Percentiles rank a stretch among this genome's conserved stretches.
Evolutionary conservation across 306 rosid species (phyloP).

Genomic region (Vicia sativa): DNA sequence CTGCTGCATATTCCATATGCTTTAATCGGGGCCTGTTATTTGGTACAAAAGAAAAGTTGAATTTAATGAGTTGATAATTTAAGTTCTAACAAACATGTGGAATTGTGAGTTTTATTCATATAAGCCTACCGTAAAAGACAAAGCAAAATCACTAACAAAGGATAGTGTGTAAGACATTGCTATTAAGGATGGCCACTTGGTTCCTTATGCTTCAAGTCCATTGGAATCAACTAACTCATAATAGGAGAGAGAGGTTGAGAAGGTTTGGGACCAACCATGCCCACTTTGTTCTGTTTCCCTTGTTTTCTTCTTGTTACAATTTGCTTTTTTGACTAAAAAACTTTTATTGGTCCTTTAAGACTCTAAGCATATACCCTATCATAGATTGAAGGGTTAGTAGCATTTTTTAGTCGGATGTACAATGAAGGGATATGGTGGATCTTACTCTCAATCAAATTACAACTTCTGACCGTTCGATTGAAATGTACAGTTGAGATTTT

Average conservation of each 20-base stretch:
- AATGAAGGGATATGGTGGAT: no score
- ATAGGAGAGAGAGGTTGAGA: slow-evolving; percentile 28
- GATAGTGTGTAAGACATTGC: slow-evolving; percentile 36
- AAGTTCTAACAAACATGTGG: slow-evolving; percentile 22
- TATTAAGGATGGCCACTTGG: slow-evolving; percentile 41
- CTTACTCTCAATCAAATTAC: no score
- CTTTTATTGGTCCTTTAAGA: background rate
- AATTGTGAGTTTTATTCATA: slow-evolving; percentile 24
- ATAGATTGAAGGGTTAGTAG: no score
- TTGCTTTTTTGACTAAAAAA: slow-evolving; percentile 14
- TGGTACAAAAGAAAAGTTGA: slow-evolving; percentile 14
- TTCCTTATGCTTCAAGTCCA: slow-evolving; percentile 35
- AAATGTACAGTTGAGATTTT: no score
- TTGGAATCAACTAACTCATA: slow-evolving; percentile 37
- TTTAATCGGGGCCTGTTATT: slow-evolving; percentile 33
- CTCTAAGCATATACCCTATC: slow-evolving; percentile 8
- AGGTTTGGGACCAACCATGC: slow-evolving; percentile 30
- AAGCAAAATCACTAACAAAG: slow-evolving; percentile 18
- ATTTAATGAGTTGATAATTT: slow-evolving; percentile 26
- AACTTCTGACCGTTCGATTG: no score
- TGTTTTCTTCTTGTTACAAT: slow-evolving; percentile 4
- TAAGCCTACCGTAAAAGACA: slow-evolving; percentile 34
- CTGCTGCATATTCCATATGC: slow-evolving; percentile 35
- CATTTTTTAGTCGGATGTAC: no score
- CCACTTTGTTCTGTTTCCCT: slow-evolving; percentile 22